Evolutionary conservation across 164 flowering plant genomes (phyloP), one percentile per base, ranked within the genome.

Genomic region (Paratinospora sagittata): DNA sequence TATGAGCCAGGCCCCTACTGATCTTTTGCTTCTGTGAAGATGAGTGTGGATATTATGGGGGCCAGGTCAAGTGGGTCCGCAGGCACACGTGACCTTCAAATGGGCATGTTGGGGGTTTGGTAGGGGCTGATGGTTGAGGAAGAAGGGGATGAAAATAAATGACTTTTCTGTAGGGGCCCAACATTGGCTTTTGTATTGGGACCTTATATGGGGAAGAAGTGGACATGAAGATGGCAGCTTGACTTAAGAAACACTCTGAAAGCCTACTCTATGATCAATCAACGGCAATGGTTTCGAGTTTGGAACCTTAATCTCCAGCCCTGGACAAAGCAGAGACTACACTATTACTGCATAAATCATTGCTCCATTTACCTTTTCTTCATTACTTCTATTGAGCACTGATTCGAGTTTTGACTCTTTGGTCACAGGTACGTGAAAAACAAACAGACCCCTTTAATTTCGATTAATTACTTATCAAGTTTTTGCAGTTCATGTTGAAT

Each of bases 211-310:
- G 68, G n/a, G 62, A 37, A 37, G 71, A 79, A 61, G 81, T 69
- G 74, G 78, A 61, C 78, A 78, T 70, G 26, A 63, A 73, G 69
- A 67, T 74, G 82, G 72, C 78, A 79, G 77, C 78, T 79, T 76
- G 80, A 79, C 77, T 66, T 66, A 55, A 55, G 84, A 78, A n/a
- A n/a, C n/a, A 74, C 82, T 73, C 76, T 39, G 67, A 67, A 73
- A 73, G 63, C n/a, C 62, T 58, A 45, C 52, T 65, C 37, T 75
- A 57, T 69, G n/a, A n/a, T n/a, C 2, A 70, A 69, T 71, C 36
- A 61, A 37, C 61, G 74, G 61, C 74, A 65, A 34, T 63, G 41
- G 64, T 36, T 63, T 73, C 66, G 66, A 60, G 33, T 47, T 49
- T 73, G 69, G 74, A 71, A 47, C 71, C 79, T 66, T 75, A 63